Evolutionary conservation across 2,329 filamentous ascomycete species (phyloP), one percentile per base, ranked within the genome.

Genomic region (Dactylellina parvicollis): DNA sequence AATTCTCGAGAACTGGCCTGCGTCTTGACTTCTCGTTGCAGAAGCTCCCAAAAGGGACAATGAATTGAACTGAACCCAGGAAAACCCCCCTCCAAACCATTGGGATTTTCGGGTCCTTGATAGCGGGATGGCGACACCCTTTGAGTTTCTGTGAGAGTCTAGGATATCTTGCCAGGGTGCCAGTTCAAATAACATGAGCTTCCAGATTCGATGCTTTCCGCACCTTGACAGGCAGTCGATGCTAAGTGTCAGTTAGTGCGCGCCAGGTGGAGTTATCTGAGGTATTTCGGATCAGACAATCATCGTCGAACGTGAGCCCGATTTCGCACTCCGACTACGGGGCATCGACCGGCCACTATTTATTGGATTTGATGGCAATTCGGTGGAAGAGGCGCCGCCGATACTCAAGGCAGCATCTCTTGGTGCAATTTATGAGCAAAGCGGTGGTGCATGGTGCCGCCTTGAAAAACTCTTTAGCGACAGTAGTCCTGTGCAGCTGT

Each of bases 101-200:
- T 65, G 40, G 30, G 40, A 50, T 32, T 36, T 34, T 28, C 9
- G 55, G 55, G 38, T 34, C 18, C 32, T 24, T 30, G 52, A 52
- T 38, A 38, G 54, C 62, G 62, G 62, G 52, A 67, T 67, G 52
- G 62, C 62, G 62, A 59, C 54, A 67, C 52, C n/a, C 38, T n/a
- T 52, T 34, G 38, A 46, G 47, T 22, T 36, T 56, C 28, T 7
- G 24, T 52, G 7, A 30, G 26, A 44, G 42, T 50, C 47, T 34
- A 61, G 26, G 34, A 10, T 62, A 30, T 60, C 44, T 26, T 42
- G 36, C n/a, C 18, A 20, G 16, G 16, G 3, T 8, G 28, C 7
- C 16, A 20, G 14, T 3, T 28, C 14, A 1, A 49, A n/a, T 16
- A 1, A 9, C 26, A 32, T 18, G 20, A 64, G 42, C 50, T 64